Percentiles rank a stretch among this genome's conserved stretches.
Evolutionary conservation across 2,329 filamentous ascomycete genomes (phyloP).

Genomic region (Capronia americana): DNA sequence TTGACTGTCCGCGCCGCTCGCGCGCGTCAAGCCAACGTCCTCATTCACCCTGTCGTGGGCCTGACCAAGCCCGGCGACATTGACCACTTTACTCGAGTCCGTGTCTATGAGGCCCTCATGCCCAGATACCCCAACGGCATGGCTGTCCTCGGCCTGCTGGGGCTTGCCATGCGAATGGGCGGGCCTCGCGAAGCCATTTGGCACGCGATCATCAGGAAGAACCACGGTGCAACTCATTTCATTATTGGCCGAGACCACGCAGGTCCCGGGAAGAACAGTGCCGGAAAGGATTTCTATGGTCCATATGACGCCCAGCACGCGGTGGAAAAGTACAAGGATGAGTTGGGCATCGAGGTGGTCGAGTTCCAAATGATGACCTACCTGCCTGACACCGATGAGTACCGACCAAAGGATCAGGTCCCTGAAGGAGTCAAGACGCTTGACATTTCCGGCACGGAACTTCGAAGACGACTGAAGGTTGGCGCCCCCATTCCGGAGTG

Average conservation of each 20-base stretch:
- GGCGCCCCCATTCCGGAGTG: slow-evolving; percentile 96
- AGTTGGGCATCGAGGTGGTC: slow-evolving; percentile 98
- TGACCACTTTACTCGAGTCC: slow-evolving; percentile 98
- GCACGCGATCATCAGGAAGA: slow-evolving; percentile 99
- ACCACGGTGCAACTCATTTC: slow-evolving; percentile 98
- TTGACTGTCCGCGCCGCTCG: slow-evolving; percentile 96
- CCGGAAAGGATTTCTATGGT: slow-evolving; percentile 95
- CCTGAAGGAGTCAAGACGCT: slow-evolving; percentile 80
- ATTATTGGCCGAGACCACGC: slow-evolving; percentile 99
- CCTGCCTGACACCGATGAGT: slow-evolving; percentile 95
- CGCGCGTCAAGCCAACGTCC: slow-evolving; percentile 94
- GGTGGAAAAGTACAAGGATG: slow-evolving; percentile 93
- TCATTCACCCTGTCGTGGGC: slow-evolving; percentile 98
- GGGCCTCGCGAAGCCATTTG: slow-evolving; percentile 98
- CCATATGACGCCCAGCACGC: slow-evolving; percentile 97
- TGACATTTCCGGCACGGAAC: slow-evolving; percentile 87
- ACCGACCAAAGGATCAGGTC: slow-evolving; percentile 91
- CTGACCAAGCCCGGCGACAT: slow-evolving; percentile 99
- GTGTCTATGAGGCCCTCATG: slow-evolving; percentile 96
- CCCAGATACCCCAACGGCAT: slow-evolving; percentile 98
- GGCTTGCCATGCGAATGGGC: slow-evolving; percentile 98
- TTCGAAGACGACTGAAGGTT: slow-evolving; percentile 86
- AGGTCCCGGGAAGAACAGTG: slow-evolving; percentile 96
- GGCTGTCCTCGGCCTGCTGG: slow-evolving; percentile 93
- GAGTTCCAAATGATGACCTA: slow-evolving; percentile 99